Base-by-base conservation (phyloP, 2,329 filamentous ascomycete species). In the Hyphodiscus sp. region DNA sequence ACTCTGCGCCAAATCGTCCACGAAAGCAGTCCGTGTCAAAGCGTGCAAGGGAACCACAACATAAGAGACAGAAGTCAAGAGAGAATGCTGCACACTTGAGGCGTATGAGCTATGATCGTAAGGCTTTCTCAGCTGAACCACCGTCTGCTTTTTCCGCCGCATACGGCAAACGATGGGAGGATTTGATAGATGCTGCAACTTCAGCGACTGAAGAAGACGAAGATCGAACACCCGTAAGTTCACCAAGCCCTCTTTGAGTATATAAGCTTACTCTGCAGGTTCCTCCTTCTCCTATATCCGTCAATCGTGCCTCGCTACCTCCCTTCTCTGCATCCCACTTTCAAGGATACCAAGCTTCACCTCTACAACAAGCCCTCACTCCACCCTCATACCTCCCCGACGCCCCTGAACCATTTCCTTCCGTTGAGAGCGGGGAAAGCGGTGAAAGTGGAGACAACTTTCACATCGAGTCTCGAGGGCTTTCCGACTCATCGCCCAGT, bases 181-280 rank as follows among this genome's bases (percentile, higher is more conserved):
- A 97, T 70, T 78, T 97, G 56, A 95, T 97, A 60, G 91, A 96
- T 71, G 92, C 92, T 50, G 92, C 89, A 51, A 91, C 92, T 30
- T 96, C 90, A 57, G 91, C 91, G 26, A 95, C 90, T 2, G 91
- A 95, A 73, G 92, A 86, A 67, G 90, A 95, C 69, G 91, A 91
- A 67, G 91, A 96, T 70, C 82, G 92, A 68, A 95, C 89, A 68
- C 89, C 89, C 66, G 89, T 95, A 80, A 77, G 85, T 62, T 23
- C 15, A 15, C 4, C 16, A 20, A 13, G 10, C 10, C 42, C 41
- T 29, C 6, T 29, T 16, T 20, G 38, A 18, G n/a, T 18, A 38
- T 52, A 29, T 41, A 52, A 46, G 30, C 51, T 54, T 49, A 71
- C 6, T n/a, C 67, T 64, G 53, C 67, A 85, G 82, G 76, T 85